Evolutionary conservation across 2,329 filamentous ascomycete species (phyloP), one percentile per base, ranked within the genome.

Genomic region (Neopestalotiopsis rosae): DNA sequence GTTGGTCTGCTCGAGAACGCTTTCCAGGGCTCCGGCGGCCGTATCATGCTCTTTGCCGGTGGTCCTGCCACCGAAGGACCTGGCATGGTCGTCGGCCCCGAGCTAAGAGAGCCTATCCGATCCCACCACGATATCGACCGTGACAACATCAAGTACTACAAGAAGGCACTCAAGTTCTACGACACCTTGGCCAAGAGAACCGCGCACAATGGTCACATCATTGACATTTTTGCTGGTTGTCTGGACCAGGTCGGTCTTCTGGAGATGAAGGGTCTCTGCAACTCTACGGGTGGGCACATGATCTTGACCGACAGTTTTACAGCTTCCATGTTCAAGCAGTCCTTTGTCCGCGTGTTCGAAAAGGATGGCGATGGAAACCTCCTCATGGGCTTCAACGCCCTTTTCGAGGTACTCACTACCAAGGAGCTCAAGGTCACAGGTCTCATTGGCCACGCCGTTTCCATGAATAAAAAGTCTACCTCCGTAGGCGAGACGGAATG

Each of bases 131-230:
- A 99, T 77, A 99, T 99, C 81, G 96, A 99, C 79, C 91, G 95
- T 69, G 96, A 99, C 81, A 98, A 98, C 80, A 97, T 97, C 84
- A 99, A 99, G 82, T 98, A 98, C 83, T 98, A 97, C 85, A 99
- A 99, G 87, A 99, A 99, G 84, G 96, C 96, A 28, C 83, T 98
- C 9, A 78, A 95, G 91, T 98, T 98, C 81, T 99, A 98, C 80
- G 96, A 99, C 71, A 92, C 90, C 72, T 88, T 99, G 58, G 95
- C 96, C 5, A 98, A 98, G 83, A 90, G 96, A 70, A 94, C 94
- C 24, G 94, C 96, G 14, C 95, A 98, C 81, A 99, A 99, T 76
- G 95, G 96, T 28, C 96, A 99, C 78, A 93, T 98, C 72, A 94
- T 99, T 74, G 96, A 99, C 80, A 96, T 99, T 67, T 99, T 98